These are phyloP conservation scores for Kingdonia uniflora DNA, from an alignment of 164 flowering plant species.

Conservation along the genomic window DNA sequence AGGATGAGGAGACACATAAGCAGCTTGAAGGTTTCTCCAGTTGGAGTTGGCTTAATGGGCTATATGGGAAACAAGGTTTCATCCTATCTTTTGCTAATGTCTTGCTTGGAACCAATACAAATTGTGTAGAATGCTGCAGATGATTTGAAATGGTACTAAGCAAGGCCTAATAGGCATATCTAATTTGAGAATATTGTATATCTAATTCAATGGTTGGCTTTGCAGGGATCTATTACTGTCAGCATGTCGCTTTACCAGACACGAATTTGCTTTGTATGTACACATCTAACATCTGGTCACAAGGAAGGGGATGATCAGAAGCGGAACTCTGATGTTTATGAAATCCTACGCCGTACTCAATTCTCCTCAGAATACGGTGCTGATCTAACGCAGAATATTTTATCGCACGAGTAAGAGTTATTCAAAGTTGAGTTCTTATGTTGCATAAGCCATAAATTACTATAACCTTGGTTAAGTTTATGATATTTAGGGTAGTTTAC, in stretches of 20 bases:
- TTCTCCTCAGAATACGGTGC: constrained; percentile 54
- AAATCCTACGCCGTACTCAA: constrained; percentile 67
- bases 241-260: constrained; percentile 92
- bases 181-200: no score
- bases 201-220: constrained; percentile 6
- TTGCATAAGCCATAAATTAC: neutral
- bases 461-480: no score
- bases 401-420: constrained; percentile 77
- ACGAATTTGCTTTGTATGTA: constrained; percentile 84
- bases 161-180: no score
- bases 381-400: constrained; percentile 74
- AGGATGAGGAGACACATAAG: constrained; percentile 76
- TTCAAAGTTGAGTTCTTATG: neutral
- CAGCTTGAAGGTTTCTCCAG: constrained; percentile 79
- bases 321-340: constrained; percentile 82
- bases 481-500: no score
- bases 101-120: no score
- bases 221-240: constrained; percentile 93
- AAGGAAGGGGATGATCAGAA: constrained; percentile 76
- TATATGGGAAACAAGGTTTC: constrained; percentile 98
- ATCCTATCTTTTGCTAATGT: neutral
- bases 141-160: no score
- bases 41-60: constrained; percentile 97
- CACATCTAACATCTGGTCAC: constrained; percentile 89
- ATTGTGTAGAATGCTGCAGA: no score